Evolutionary conservation across 2,329 filamentous ascomycete genomes (phyloP), one percentile per base, ranked within the genome.

Genomic region (Fusarium decemcellulare): DNA sequence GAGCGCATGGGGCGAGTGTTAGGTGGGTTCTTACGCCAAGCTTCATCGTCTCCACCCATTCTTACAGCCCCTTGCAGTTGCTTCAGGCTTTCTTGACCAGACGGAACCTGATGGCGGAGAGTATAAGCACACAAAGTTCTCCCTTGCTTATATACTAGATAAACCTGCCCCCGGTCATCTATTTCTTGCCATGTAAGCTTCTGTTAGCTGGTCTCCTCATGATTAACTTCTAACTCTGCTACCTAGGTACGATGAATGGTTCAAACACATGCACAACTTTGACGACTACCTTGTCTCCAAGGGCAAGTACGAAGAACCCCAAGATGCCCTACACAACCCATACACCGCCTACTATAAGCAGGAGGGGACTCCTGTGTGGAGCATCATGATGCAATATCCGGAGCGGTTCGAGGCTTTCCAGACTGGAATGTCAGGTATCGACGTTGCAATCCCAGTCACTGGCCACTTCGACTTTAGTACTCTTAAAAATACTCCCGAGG

Each of bases 241-340:
- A 10, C 6, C 5, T 43, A 77, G 75, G 76, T 77, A 78, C 40
- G 76, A 79, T 48, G 73, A 77, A 39, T 79, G 76, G 75, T 73
- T 78, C 59, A 78, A 75, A 50, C 74, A 76, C 50, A 77, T 77
- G 74, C 65, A 74, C 69, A 73, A 74, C 62, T 79, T 79, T 47
- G 74, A 78, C 69, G 76, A 78, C 23, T 78, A 79, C 48, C 72
- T 79, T 50, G 58, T 61, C 27, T 64, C 63, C 12, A 67, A 65
- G 16, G 67, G 66, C 15, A 72, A 71, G 51, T 66, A 72, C n/a
- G 61, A 62, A n/a, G 73, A 78, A 27, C 76, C 76, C 0, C 64
- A 77, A 34, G 73, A 79, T 44, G 72, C 74, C 2, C 59, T 75
- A 3, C 52, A 67, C 16, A 79, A 79, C 57, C 77, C 77, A 1